A percentile compares a stretch with the other conserved stretches of the same genome.
phyloP scores from a whole-genome alignment of 2,329 filamentous ascomycete genomes.

The Canariomyces notabilis region DNA sequence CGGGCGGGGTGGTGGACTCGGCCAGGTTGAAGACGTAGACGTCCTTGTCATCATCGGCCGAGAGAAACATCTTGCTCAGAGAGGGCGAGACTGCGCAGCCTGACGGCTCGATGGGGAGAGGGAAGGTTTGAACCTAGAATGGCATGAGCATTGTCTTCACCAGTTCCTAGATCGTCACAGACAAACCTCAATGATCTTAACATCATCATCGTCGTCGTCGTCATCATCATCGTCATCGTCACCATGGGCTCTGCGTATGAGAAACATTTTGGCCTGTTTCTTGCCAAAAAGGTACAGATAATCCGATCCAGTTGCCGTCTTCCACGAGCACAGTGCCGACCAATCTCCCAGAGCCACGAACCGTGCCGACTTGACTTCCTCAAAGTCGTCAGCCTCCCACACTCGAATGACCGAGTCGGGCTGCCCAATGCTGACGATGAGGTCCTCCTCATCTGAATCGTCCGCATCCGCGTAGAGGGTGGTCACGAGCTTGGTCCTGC shows the following conservation, averaged over 20 bases:
- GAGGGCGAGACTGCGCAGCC: conserved; percentile 10
- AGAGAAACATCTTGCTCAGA: conserved; percentile 11
- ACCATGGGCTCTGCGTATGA: conserved; percentile 1
- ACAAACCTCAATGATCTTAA: conserved; percentile 6
- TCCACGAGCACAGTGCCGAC: conserved; percentile 15
- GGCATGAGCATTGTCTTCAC: background rate
- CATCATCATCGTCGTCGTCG: background rate
- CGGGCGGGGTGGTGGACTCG: conserved; percentile 6
- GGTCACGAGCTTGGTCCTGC: conserved; percentile 14
- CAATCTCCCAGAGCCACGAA: conserved; percentile 11
- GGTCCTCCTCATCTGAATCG: background rate
- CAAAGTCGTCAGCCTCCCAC: conserved; percentile 7
- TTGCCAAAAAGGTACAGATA: conserved; percentile 15
- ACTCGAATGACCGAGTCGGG: conserved; percentile 10
- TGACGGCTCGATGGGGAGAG: conserved; percentile 8
- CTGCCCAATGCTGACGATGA: conserved; percentile 11
- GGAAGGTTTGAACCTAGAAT: conserved; percentile 10
- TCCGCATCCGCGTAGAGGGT: conserved; percentile 9
- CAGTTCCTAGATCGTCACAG: background rate
- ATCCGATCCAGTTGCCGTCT: conserved; percentile 7
- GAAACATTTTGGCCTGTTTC: conserved; percentile 8
- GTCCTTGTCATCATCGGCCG: conserved; percentile 12
- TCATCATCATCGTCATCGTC: background rate
- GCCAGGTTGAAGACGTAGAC: conserved; percentile 10
- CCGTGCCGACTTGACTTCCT: conserved; percentile 9